phyloP scores from a whole-genome alignment of 345 rosid genomes.

The Eucalyptus viminalis region DNA sequence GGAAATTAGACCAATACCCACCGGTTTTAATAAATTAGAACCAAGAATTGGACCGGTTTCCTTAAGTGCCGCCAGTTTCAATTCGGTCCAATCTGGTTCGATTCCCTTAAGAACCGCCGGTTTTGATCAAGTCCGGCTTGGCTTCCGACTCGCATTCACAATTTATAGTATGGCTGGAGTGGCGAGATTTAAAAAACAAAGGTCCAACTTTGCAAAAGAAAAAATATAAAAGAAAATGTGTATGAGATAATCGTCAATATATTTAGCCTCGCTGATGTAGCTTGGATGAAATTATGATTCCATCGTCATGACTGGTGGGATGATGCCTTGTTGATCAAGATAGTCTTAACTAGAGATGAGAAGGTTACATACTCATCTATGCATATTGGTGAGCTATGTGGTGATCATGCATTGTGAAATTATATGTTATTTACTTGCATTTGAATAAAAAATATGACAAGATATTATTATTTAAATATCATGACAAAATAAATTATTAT shows the following conservation, averaged over 20 bases:
- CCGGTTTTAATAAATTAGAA: too few relatives aligned
- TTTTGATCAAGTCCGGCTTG: too few relatives aligned
- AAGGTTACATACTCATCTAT: not conserved
- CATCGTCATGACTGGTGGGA: not conserved
- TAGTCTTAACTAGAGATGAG: not conserved
- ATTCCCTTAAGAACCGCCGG: too few relatives aligned
- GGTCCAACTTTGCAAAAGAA: not conserved
- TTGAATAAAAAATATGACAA: not conserved
- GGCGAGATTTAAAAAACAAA: not conserved
- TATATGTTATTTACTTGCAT: not conserved
- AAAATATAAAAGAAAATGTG: not conserved
- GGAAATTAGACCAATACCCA: rapidly evolving
- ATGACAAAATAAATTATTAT: too few relatives aligned
- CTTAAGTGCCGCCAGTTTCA: rapidly evolving
- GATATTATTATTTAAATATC: not conserved
- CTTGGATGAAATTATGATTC: not conserved
- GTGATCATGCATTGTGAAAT: not conserved
- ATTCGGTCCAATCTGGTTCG: rapidly evolving
- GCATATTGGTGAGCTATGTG: not conserved
- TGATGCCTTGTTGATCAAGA: not conserved
- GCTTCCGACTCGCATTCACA: not conserved
- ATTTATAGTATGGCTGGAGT: not conserved
- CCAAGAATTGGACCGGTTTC: rapidly evolving
- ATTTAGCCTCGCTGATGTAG: not conserved
- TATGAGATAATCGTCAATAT: not conserved